Conservation (phyloP, 495 filamentous ascomycete genomes). For the Penicillium paradoxum region DNA sequence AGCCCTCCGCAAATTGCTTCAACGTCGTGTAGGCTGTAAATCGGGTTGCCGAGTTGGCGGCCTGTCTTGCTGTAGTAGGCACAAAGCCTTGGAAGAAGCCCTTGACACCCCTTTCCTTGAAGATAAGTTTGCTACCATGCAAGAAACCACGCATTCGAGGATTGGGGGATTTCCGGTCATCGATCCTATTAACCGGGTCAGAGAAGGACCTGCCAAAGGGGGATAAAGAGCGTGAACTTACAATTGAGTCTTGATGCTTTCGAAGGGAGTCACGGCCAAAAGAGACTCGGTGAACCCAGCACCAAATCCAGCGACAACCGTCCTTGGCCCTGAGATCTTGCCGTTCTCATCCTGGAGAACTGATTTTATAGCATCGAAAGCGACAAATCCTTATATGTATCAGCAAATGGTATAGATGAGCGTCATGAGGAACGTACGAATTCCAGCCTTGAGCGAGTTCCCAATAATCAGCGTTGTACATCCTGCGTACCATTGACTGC, state of each 20-base stretch:
- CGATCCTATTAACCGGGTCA: constrained; percentile 55
- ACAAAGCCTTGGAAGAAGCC: constrained; percentile 98
- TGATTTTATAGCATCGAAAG: constrained; percentile 88
- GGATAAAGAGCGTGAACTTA: constrained; percentile 35
- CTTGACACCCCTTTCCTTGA: constrained; percentile 75
- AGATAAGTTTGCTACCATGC: constrained; percentile 82
- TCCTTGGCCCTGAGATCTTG: constrained; percentile 83
- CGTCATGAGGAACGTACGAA: constrained; percentile 56
- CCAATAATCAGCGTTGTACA: constrained; percentile 97
- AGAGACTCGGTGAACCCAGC: constrained; percentile 92
- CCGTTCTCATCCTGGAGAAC: constrained; percentile 79
- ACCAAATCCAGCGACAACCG: constrained; percentile 90
- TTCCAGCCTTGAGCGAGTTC: constrained; percentile 92
- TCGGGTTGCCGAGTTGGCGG: constrained; percentile 85
- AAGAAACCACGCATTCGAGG: constrained; percentile 90
- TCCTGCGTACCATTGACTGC: constrained; percentile 92
- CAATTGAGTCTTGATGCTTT: constrained; percentile 96
- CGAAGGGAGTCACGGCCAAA: constrained; percentile 91
- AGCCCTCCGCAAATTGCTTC: constrained; percentile 85
- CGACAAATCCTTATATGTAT: constrained; percentile 69
- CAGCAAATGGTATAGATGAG: neutral
- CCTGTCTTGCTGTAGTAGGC: constrained; percentile 89
- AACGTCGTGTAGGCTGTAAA: constrained; percentile 88
- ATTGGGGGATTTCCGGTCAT: constrained; percentile 84
- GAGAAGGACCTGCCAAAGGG: neutral